Evolutionary conservation across 805 yeast genomes (phyloP).

Genomic region (Torulaspora microellipsoides): DNA sequence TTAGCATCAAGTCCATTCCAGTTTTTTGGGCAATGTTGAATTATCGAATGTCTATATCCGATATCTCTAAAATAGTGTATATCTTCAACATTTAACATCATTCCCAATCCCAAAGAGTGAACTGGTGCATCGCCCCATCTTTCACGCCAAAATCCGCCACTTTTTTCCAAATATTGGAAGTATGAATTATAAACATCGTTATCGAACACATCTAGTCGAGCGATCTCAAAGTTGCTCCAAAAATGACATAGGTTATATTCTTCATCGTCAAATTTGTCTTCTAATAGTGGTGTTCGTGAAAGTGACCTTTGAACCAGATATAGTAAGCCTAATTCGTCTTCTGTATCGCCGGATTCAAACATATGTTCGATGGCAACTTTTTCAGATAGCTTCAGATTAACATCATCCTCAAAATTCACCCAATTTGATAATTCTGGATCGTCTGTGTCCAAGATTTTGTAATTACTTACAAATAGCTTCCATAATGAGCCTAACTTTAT

Average conservation of each 20-base stretch:
- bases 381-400: slow-evolving; percentile 28
- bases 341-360: slow-evolving; percentile 14
- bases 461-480: slow-evolving; percentile 54
- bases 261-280: slow-evolving; percentile 60
- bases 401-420: slow-evolving; percentile 26
- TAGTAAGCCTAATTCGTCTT: slow-evolving; percentile 32
- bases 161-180: slow-evolving; percentile 60
- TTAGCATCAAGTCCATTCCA: slow-evolving; percentile 16
- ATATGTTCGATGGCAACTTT: slow-evolving; percentile 33
- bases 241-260: slow-evolving; percentile 80
- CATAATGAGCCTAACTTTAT: slow-evolving; percentile 60
- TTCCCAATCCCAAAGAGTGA: slow-evolving; percentile 79
- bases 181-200: slow-evolving; percentile 61
- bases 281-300: slow-evolving; percentile 30
- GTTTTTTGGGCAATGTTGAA: slow-evolving; percentile 80
- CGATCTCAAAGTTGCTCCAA: slow-evolving; percentile 93
- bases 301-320: slow-evolving; percentile 39
- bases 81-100: slow-evolving; percentile 63
- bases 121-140: slow-evolving; percentile 99
- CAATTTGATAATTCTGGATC: slow-evolving; percentile 31
- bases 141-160: slow-evolving; percentile 84
- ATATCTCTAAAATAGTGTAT: slow-evolving; percentile 90
- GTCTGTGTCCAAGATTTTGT: slow-evolving; percentile 34
- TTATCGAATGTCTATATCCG: slow-evolving; percentile 78
- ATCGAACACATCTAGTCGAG: slow-evolving; percentile 69